phyloP scores from a whole-genome alignment of 768 basidiomycete genomes.

The Suillus luteus region DNA sequence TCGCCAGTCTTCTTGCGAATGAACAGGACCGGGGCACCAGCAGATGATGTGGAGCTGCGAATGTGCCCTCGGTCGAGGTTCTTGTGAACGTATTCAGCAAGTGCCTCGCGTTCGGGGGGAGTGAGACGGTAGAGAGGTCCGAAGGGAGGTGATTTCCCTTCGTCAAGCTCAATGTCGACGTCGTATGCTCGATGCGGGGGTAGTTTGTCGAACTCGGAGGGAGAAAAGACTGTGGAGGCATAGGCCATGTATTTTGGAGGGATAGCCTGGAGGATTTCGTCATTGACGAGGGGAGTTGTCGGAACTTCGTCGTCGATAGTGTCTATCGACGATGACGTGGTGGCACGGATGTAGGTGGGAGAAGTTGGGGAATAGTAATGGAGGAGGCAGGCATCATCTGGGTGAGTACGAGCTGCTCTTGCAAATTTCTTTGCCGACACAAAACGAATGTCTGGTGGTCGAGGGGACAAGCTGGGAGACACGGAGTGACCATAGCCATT shows the following conservation, averaged over 20 bases:
- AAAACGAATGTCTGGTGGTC: too few relatives aligned
- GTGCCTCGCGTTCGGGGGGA: constrained; percentile 31
- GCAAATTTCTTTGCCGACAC: too few relatives aligned
- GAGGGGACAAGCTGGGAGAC: too few relatives aligned
- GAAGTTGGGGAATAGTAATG: too few relatives aligned
- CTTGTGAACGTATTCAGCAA: constrained; percentile 38
- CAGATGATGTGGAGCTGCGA: constrained; percentile 31
- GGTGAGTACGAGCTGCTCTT: too few relatives aligned
- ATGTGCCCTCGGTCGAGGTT: constrained; percentile 29
- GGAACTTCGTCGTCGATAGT: not conserved
- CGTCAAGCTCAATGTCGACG: constrained; percentile 36
- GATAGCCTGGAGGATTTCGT: too few relatives aligned
- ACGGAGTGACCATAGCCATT: too few relatives aligned
- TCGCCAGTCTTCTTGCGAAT: constrained; percentile 28
- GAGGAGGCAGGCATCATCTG: too few relatives aligned
- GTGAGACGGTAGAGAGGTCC: constrained; percentile 40
- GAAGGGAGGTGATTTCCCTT: constrained; percentile 26
- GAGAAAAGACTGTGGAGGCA: constrained; percentile 25
- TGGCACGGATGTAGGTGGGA: not conserved
- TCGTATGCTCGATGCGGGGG: constrained; percentile 37
- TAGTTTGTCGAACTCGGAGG: constrained; percentile 29
- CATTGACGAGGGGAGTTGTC: too few relatives aligned
- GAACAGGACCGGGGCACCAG: constrained; percentile 37
- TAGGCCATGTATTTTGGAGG: not conserved
- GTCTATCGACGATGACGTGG: not conserved